Percentiles rank a stretch among this genome's conserved stretches.
Evolutionary conservation across 75 land plant genomes (phyloP).

Genomic region (Picea sitchensis): DNA sequence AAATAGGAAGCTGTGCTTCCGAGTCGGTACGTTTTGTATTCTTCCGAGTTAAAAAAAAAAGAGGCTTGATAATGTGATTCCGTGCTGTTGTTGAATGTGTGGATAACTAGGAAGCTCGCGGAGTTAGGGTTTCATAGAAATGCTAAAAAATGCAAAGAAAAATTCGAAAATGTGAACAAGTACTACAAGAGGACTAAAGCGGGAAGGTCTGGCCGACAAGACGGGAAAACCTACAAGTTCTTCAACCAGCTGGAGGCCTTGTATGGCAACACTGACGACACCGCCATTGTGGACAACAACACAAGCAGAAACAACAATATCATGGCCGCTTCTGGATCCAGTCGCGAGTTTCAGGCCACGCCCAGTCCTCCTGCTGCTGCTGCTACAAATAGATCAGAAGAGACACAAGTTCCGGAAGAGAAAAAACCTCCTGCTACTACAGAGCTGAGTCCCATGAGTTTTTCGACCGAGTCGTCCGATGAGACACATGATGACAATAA

Average conservation of each 20-base stretch:
- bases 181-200: slow-evolving; percentile 29
- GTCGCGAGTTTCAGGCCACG: background rate
- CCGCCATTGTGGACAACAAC: background rate
- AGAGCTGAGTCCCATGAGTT: background rate
- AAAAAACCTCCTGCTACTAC: background rate
- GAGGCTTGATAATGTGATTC: no score
- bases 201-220: slow-evolving; percentile 17
- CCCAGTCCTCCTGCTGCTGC: background rate
- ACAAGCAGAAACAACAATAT: background rate
- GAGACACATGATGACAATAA: slow-evolving; percentile 13
- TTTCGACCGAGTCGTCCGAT: slow-evolving; percentile 15
- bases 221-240: slow-evolving; percentile 25
- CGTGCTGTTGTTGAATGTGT: background rate
- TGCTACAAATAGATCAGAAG: background rate
- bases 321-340: background rate
- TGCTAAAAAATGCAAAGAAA: slow-evolving; percentile 28
- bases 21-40: no score
- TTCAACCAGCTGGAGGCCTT: slow-evolving; percentile 23
- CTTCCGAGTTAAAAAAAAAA: no score
- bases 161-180: slow-evolving; percentile 26
- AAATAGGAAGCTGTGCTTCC: no score
- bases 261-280: slow-evolving; percentile 10
- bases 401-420: background rate
- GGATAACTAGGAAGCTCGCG: slow-evolving; percentile 14
- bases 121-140: slow-evolving; percentile 25